Conservation (phyloP, 495 filamentous ascomycete species). For the Opeltia flavorubescens region DNA sequence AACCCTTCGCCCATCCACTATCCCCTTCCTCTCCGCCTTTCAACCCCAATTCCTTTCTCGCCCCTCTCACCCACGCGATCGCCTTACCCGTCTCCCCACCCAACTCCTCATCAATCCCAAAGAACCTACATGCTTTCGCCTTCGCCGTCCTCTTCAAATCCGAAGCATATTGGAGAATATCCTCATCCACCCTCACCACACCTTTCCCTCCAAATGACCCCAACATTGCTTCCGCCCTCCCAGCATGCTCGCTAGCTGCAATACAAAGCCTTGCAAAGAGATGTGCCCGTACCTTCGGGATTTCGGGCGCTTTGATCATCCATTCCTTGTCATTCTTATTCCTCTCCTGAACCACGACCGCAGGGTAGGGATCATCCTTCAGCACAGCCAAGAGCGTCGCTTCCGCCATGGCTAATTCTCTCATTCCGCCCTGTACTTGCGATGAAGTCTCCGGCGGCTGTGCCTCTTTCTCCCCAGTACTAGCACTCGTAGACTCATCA, state of each 20-base stretch:
- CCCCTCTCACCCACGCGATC: slow-evolving; percentile 71
- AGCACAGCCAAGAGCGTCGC: slow-evolving; percentile 79
- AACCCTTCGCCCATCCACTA: slow-evolving; percentile 22
- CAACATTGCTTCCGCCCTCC: slow-evolving; percentile 34
- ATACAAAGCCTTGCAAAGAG: slow-evolving; percentile 79
- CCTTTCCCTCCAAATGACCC: slow-evolving; percentile 23
- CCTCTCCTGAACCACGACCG: slow-evolving; percentile 56
- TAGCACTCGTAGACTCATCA: slow-evolving; percentile 6
- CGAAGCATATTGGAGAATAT: slow-evolving; percentile 54
- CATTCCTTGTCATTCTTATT: slow-evolving; percentile 74
- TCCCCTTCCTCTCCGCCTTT: slow-evolving; percentile 28
- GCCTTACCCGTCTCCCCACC: slow-evolving; percentile 64
- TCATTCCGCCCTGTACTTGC: slow-evolving; percentile 52
- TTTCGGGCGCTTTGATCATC: slow-evolving; percentile 79
- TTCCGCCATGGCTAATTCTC: slow-evolving; percentile 64
- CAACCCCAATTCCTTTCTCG: slow-evolving; percentile 54
- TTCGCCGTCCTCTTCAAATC: slow-evolving; percentile 58
- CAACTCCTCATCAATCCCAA: slow-evolving; percentile 77
- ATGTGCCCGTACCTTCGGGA: slow-evolving; percentile 76
- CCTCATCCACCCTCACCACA: slow-evolving; percentile 34
- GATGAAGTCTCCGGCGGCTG: slow-evolving; percentile 43
- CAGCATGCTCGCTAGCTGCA: slow-evolving; percentile 41
- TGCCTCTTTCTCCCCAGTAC: not conserved
- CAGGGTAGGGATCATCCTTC: slow-evolving; percentile 88
- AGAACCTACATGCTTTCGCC: slow-evolving; percentile 76